Conservation (phyloP, 331 rosid genomes). For the Erythrophleum ivorense region DNA sequence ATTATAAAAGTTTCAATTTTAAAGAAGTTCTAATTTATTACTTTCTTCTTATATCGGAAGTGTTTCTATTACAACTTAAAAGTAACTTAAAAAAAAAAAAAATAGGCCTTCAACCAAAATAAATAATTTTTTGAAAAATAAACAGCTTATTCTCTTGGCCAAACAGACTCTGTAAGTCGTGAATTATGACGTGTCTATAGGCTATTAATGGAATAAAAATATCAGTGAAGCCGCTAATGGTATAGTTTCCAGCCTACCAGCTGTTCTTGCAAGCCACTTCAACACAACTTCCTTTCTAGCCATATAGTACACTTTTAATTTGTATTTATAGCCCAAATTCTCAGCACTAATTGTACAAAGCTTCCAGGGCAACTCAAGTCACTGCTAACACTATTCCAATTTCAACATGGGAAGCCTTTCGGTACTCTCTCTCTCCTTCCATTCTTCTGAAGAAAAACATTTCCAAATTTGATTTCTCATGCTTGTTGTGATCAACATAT, state of each 20-base stretch:
- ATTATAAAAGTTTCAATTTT: no score
- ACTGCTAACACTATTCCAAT: neutral
- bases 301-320: neutral
- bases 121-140: no score
- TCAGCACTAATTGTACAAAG: neutral
- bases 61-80: no score
- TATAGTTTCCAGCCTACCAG: no score
- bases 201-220: no score
- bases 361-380: neutral
- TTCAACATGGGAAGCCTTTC: constrained; percentile 43
- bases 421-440: constrained; percentile 31
- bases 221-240: no score
- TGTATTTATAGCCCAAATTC: neutral
- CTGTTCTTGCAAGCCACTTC: no score
- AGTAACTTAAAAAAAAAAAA: no score
- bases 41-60: no score
- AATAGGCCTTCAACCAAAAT: neutral
- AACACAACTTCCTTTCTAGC: neutral
- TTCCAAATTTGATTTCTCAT: neutral
- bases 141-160: neutral
- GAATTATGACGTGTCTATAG: no score
- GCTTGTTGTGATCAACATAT: neutral
- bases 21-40: no score
- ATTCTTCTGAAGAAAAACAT: neutral
- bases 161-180: neutral